Evolutionary conservation across 306 rosid species (phyloP).

Genomic region (Malus orientalis): DNA sequence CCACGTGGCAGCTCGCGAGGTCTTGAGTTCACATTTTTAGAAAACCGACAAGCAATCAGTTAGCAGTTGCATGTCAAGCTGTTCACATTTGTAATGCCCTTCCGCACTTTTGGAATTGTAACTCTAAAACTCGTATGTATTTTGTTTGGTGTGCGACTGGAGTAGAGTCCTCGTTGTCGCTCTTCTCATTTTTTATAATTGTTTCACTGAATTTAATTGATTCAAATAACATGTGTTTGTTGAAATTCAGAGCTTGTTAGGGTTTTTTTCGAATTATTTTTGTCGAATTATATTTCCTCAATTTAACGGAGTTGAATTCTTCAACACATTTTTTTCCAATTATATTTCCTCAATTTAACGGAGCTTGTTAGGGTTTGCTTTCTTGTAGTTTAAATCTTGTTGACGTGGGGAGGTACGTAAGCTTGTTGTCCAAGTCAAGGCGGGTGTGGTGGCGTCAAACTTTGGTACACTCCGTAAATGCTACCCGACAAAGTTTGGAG

Average conservation of each 20-base stretch:
- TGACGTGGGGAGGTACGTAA: not conserved
- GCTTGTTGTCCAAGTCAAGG: not conserved
- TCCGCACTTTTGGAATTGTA: not conserved
- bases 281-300: no score
- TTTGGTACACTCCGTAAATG: conserved; percentile 1
- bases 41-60: conserved; percentile 21
- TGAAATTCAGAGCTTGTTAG: no score
- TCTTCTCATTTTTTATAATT: not conserved
- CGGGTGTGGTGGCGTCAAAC: conserved; percentile 14
- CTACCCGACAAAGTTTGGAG: not conserved
- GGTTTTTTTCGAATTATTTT: no score
- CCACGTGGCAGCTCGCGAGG: conserved; percentile 29
- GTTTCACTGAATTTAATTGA: not conserved
- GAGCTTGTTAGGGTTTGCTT: no score
- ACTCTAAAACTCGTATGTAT: no score
- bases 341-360: no score
- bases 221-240: accelerated
- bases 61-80: not conserved
- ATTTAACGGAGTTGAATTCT: no score
- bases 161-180: not conserved
- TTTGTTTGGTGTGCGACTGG: no score
- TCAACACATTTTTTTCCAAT: no score
- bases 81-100: not conserved
- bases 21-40: conserved; percentile 21
- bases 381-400: not conserved